Conservation (phyloP, 805 yeast species). For the Candida ascalaphidarum region DNA sequence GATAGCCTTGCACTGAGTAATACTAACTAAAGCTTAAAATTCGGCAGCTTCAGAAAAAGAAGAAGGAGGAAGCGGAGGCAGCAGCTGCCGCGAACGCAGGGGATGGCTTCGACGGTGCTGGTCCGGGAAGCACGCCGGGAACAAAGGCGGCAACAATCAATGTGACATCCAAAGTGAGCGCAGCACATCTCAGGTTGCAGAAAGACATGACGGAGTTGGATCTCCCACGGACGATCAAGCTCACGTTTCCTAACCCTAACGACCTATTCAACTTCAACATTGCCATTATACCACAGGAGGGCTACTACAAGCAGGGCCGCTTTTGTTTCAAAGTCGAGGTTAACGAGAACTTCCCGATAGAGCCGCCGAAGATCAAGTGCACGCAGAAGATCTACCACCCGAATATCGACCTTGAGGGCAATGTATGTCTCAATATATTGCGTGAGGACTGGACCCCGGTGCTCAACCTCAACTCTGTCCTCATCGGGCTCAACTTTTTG, state of each 20-base stretch:
- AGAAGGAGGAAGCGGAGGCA: slow-evolving; percentile 38
- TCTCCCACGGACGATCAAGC: slow-evolving; percentile 48
- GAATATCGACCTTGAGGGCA: slow-evolving; percentile 84
- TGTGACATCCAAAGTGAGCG: slow-evolving; percentile 13
- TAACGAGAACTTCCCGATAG: slow-evolving; percentile 76
- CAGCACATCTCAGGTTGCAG: slow-evolving; percentile 72
- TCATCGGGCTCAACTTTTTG: slow-evolving; percentile 78
- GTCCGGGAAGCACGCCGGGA: slow-evolving; percentile 7
- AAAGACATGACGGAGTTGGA: slow-evolving; percentile 67
- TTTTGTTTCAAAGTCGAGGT: slow-evolving; percentile 63
- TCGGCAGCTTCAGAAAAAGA: slow-evolving; percentile 50
- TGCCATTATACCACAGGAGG: slow-evolving; percentile 57
- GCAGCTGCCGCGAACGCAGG: slow-evolving; percentile 10
- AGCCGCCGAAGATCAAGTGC: slow-evolving; percentile 81
- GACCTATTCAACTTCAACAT: slow-evolving; percentile 59
- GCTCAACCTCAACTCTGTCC: slow-evolving; percentile 66
- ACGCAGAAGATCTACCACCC: slow-evolving; percentile 79
- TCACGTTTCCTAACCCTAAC: slow-evolving; percentile 41
- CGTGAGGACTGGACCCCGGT: slow-evolving; percentile 98
- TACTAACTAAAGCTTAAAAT: slow-evolving; percentile 57
- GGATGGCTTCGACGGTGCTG: background rate
- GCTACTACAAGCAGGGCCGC: slow-evolving; percentile 60
- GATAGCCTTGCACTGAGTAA: no score
- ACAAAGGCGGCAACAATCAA: slow-evolving; percentile 8
- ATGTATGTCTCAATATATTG: slow-evolving; percentile 82